phyloP scores from a whole-genome alignment of 805 yeast genomes.

The Phaffomyces antillensis region DNA sequence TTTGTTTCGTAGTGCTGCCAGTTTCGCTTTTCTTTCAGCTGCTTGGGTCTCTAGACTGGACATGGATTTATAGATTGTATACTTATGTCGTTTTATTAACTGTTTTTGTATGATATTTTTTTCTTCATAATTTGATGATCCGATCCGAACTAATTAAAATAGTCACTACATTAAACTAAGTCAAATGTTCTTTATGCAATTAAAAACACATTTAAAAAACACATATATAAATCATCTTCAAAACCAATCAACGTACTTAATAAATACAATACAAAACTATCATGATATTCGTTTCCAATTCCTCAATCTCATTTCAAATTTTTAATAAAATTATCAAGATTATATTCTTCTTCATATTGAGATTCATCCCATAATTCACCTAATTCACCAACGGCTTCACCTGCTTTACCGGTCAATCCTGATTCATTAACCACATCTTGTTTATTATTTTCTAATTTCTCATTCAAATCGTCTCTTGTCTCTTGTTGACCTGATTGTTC shows the following conservation, averaged over 20 bases:
- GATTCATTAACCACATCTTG: conserved; percentile 48
- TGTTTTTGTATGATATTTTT: too few relatives aligned
- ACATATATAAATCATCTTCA: too few relatives aligned
- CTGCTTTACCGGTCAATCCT: conserved; percentile 79
- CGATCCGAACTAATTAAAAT: too few relatives aligned
- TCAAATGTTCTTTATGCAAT: too few relatives aligned
- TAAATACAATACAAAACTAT: too few relatives aligned
- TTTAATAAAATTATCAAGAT: conserved; percentile 86
- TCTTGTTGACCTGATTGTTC: conserved; percentile 44
- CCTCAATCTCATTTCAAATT: conserved; percentile 23
- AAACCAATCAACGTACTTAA: too few relatives aligned
- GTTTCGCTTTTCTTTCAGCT: conserved; percentile 24
- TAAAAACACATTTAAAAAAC: too few relatives aligned
- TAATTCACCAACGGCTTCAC: conserved; percentile 79
- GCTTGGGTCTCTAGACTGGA: conserved; percentile 24
- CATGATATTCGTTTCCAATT: background rate
- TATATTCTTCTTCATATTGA: conserved; percentile 95
- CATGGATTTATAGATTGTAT: too few relatives aligned
- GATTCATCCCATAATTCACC: conserved; percentile 95
- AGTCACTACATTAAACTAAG: too few relatives aligned
- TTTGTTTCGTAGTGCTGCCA: conserved; percentile 20
- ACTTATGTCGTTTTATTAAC: too few relatives aligned
- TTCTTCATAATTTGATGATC: too few relatives aligned
- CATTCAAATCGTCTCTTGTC: conserved; percentile 26
- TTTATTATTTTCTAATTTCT: conserved; percentile 21